Evolutionary conservation across 2,329 filamentous ascomycete genomes (phyloP).

Genomic region (Fusarium napiforme): DNA sequence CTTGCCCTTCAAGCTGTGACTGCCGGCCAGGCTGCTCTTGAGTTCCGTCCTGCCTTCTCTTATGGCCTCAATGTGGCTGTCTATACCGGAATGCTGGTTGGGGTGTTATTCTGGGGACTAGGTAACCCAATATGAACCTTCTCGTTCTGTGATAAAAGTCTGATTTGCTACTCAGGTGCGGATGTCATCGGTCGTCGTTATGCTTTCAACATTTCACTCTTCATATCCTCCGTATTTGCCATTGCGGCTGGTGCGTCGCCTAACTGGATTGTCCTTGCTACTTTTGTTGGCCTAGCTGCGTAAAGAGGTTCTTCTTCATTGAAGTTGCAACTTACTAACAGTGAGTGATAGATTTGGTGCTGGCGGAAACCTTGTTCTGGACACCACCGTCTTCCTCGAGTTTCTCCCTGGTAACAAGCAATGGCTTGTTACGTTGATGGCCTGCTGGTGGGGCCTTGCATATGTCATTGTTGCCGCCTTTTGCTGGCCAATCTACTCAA

Average conservation of each 20-base stretch:
- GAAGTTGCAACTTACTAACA: neutral
- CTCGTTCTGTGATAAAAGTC: neutral
- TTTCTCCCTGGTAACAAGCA: neutral
- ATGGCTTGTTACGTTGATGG: neutral
- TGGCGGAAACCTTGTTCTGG: neutral
- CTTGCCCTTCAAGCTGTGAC: neutral
- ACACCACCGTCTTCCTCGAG: neutral
- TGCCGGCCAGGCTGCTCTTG: neutral
- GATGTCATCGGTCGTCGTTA: neutral
- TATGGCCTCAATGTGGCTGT: neutral
- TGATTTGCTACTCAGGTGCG: neutral
- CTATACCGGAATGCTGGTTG: neutral
- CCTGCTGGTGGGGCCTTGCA: neutral
- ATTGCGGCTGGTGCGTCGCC: neutral
- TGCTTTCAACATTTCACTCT: neutral
- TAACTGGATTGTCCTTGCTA: neutral
- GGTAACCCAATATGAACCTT: neutral
- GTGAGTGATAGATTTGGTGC: neutral
- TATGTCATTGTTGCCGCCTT: neutral
- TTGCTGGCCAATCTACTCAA: neutral
- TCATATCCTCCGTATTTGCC: neutral
- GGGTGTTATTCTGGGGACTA: neutral
- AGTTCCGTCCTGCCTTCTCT: neutral
- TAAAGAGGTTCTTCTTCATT: neutral
- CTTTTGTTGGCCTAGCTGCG: neutral